Base-by-base conservation (phyloP, 1,284 basidiomycete genomes). In the Fomes fomentarius region DNA sequence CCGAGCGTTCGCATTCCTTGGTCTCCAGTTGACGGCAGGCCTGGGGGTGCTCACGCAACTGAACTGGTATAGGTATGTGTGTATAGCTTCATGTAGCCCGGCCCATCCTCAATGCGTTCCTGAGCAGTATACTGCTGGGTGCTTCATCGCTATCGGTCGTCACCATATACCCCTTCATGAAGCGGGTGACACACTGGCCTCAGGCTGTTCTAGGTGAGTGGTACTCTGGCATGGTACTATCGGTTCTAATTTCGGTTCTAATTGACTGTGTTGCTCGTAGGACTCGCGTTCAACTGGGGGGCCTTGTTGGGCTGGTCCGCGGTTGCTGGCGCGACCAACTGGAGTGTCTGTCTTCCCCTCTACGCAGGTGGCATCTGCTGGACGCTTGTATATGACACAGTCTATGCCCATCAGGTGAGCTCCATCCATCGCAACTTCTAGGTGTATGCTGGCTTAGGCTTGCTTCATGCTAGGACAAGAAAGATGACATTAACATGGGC, bases 201-300 rank as follows among this genome's bases (percentile, higher is more conserved):
- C 97, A 99, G 69, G 85, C 93, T 38, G 89, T 96, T 22, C 84
- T 98, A 19, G 95, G 94, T 93, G 60, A 60, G 80, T 69, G n/a
- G 17, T 11, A 26, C n/a, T 35, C 44, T 24, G n/a, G n/a, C n/a
- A n/a, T n/a, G n/a, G n/a, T n/a, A n/a, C n/a, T n/a, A 25, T 19
- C 24, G 3, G 35, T 31, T 19, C 22, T 45, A 46, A 15, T 28
- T 24, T 28, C 14, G 26, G 3, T 22, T 24, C 25, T 35, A 24
- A 30, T 12, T 1, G 6, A 12, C 34, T 4, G 3, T 14, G 28
- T 7, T 21, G 12, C 17, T 10, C 11, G 19, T 61, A 95, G 94
- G 95, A 2, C 78, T 98, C 43, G 88, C 96, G 0, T 99, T 98
- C 73, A 98, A 98, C 71, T 99, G 96, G 97, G 97, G 97, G 12